Conservation (phyloP, 768 basidiomycete species). For the Erythrobasidium yunnanense region DNA sequence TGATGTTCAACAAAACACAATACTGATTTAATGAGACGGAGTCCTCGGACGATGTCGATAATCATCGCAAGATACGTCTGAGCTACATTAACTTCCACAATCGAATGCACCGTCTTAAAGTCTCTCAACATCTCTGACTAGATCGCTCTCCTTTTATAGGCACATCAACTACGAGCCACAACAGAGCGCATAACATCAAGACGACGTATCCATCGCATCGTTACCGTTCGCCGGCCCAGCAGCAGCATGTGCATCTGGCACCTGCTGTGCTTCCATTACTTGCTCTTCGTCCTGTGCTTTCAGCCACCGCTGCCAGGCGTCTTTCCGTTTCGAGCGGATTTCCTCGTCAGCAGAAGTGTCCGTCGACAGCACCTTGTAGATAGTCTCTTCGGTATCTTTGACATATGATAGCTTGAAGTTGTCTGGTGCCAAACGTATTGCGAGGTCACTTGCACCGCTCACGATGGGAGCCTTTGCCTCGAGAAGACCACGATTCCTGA, state of each 20-base stretch:
- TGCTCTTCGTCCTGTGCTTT: not conserved
- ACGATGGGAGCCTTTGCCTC: conserved; percentile 19
- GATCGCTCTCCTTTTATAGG: no score
- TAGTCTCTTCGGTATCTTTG: conserved; percentile 32
- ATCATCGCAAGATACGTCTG: not conserved
- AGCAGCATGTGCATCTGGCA: not conserved
- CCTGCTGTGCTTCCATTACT: not conserved
- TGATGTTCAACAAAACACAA: conserved; percentile 24
- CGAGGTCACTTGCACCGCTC: conserved; percentile 38
- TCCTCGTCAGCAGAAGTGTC: not conserved
- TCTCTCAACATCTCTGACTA: no score
- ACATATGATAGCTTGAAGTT: conserved; percentile 43
- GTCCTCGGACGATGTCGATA: not conserved
- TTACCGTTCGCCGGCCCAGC: no score
- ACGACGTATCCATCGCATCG: no score
- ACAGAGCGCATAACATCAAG: no score
- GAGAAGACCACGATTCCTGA: conserved; percentile 31
- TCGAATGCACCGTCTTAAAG: no score
- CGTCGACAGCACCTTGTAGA: conserved; percentile 1
- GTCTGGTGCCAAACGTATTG: conserved; percentile 40
- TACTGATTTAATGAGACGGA: conserved; percentile 28
- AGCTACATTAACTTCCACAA: not conserved
- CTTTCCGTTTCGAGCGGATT: not conserved
- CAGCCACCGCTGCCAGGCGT: conserved; percentile 18
- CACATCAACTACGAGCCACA: no score